Conservation (phyloP, 257 asterid species). For the Solanum tarapatanum region DNA sequence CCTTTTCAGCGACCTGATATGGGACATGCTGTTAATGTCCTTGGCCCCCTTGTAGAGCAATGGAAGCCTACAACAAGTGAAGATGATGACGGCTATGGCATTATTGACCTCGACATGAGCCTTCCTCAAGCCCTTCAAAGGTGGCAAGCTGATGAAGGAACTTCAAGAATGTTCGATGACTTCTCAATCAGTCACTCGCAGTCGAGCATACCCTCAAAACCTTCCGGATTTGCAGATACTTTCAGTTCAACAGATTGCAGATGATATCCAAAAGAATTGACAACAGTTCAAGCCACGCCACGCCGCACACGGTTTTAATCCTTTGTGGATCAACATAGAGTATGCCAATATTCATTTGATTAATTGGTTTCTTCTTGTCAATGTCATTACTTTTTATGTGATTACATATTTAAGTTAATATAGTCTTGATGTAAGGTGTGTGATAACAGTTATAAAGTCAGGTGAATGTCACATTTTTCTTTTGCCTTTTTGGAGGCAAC, state of each 20-base stretch:
- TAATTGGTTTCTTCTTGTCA: neutral
- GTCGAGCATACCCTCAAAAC: conserved; percentile 71
- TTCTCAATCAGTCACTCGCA: conserved; percentile 52
- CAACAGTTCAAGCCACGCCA: neutral
- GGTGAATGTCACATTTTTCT: neutral
- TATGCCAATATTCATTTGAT: neutral
- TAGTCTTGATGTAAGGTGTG: neutral
- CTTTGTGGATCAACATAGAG: neutral
- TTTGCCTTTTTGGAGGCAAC: neutral
- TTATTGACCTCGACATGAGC: conserved; percentile 67
- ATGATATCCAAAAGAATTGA: conserved; percentile 5
- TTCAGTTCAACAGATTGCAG: conserved; percentile 70
- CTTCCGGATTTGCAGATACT: conserved; percentile 61
- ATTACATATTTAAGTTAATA: neutral
- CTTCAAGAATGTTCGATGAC: conserved; percentile 85
- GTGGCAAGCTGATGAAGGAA: conserved; percentile 91
- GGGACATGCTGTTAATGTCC: conserved; percentile 89
- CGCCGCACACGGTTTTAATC: neutral
- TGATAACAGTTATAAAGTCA: neutral
- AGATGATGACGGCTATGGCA: conserved; percentile 60
- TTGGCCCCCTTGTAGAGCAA: conserved; percentile 83
- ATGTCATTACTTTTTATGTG: neutral
- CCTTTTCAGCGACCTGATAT: conserved; percentile 91
- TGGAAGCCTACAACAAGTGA: conserved; percentile 63
- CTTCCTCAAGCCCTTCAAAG: conserved; percentile 86